Evolutionary conservation across 2,329 filamentous ascomycete species (phyloP).

Genomic region (Pleurostoma richardsiae): DNA sequence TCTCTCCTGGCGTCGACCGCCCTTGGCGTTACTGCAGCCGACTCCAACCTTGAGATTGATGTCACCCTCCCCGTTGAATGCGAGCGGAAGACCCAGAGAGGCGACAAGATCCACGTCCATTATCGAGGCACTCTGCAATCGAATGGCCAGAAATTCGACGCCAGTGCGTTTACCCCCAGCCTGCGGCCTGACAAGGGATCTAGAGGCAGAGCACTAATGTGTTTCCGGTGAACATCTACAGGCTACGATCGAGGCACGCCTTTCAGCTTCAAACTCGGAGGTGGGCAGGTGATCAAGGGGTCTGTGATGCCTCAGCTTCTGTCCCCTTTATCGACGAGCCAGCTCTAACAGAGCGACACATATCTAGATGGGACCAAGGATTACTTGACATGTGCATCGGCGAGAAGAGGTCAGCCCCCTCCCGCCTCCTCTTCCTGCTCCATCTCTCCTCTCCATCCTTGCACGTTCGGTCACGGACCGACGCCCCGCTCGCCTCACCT

Average conservation of each 20-base stretch:
- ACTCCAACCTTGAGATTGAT: slow-evolving; percentile 69
- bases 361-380: slow-evolving; percentile 76
- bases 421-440: background rate
- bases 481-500: background rate
- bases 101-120: slow-evolving; percentile 81
- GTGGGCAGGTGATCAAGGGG: slow-evolving; percentile 85
- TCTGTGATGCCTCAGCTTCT: slow-evolving; percentile 29
- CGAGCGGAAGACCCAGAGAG: slow-evolving; percentile 68
- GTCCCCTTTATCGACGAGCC: background rate
- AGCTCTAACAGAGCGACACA: slow-evolving; percentile 12
- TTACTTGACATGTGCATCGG: slow-evolving; percentile 92
- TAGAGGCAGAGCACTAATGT: slow-evolving; percentile 21
- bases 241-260: slow-evolving; percentile 72
- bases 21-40: slow-evolving; percentile 44
- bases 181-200: background rate
- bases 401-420: slow-evolving; percentile 61
- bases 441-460: background rate
- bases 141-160: slow-evolving; percentile 77
- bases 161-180: slow-evolving; percentile 40
- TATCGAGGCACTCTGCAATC: slow-evolving; percentile 73
- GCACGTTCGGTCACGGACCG: too few species aligned
- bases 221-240: slow-evolving; percentile 20
- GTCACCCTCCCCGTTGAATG: slow-evolving; percentile 71
- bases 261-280: slow-evolving; percentile 74
- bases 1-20: slow-evolving; percentile 47